phyloP scores from a whole-genome alignment of 805 yeast genomes.

The Candida bentonensis region DNA sequence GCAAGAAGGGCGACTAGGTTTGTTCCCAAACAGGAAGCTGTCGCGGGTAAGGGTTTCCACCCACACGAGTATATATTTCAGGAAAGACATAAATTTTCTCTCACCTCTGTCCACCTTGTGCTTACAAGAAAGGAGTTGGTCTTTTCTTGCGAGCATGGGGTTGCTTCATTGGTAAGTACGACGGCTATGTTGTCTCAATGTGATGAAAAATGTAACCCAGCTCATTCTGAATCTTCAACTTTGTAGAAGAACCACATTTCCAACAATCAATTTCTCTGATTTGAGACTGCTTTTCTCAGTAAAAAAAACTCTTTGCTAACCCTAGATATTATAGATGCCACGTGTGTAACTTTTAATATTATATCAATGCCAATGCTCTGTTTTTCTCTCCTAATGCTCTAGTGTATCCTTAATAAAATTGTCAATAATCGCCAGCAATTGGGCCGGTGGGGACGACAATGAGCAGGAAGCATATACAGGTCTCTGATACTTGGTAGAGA shows the following conservation, averaged over 20 bases:
- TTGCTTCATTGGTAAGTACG: too few species aligned
- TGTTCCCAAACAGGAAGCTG: neutral
- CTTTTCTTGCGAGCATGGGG: too few species aligned
- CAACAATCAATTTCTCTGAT: neutral
- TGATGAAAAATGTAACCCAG: neutral
- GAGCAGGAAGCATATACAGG: neutral
- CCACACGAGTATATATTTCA: neutral
- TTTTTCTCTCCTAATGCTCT: too few species aligned
- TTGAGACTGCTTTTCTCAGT: neutral
- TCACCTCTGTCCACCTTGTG: too few species aligned
- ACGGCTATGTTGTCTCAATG: too few species aligned
- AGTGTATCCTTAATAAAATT: neutral
- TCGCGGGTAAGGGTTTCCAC: neutral
- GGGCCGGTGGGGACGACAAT: neutral
- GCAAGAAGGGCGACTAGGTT: neutral
- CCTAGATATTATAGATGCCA: too few species aligned
- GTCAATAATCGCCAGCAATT: neutral
- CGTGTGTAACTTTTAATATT: too few species aligned
- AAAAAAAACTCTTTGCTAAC: too few species aligned
- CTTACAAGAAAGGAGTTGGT: too few species aligned
- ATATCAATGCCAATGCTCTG: too few species aligned
- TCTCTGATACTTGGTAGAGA: neutral
- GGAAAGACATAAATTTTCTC: too few species aligned
- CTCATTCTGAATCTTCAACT: neutral
- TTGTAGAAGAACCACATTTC: neutral